Percentiles rank a stretch among this genome's conserved stretches.
Conservation (phyloP, 2,329 filamentous ascomycete genomes). For the Periglandula ipomoeae region DNA sequence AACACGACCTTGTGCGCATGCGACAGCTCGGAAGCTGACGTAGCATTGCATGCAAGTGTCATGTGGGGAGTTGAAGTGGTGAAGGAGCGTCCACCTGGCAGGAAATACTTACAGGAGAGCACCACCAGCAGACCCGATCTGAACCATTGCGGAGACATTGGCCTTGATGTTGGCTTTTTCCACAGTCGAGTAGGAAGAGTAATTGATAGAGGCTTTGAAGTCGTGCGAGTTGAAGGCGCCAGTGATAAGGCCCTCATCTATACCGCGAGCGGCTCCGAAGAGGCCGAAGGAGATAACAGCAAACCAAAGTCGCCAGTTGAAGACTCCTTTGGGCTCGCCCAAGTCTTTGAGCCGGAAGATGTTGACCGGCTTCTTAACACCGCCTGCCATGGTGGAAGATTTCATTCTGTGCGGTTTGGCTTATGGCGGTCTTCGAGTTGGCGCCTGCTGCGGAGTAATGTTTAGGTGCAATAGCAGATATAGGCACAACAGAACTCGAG, state of each 20-base stretch:
- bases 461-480: neutral
- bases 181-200: conserved; percentile 39
- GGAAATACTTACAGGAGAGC: conserved; percentile 45
- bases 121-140: conserved; percentile 66
- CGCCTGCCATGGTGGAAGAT: conserved; percentile 34
- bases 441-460: neutral
- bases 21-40: neutral
- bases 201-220: conserved; percentile 52
- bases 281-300: conserved; percentile 65
- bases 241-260: conserved; percentile 74
- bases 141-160: conserved; percentile 75
- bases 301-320: conserved; percentile 75
- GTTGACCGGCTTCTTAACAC: conserved; percentile 47
- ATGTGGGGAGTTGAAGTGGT: neutral
- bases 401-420: neutral
- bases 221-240: conserved; percentile 60
- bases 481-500: neutral
- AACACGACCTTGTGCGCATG: neutral
- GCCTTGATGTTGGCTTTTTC: conserved; percentile 59
- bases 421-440: too few species aligned
- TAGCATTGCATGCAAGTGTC: neutral
- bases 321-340: conserved; percentile 58
- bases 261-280: conserved; percentile 65
- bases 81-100: too few species aligned
- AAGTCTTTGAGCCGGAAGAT: conserved; percentile 56